Conservation (phyloP, 768 basidiomycete genomes). For the Pisolithus albus region DNA sequence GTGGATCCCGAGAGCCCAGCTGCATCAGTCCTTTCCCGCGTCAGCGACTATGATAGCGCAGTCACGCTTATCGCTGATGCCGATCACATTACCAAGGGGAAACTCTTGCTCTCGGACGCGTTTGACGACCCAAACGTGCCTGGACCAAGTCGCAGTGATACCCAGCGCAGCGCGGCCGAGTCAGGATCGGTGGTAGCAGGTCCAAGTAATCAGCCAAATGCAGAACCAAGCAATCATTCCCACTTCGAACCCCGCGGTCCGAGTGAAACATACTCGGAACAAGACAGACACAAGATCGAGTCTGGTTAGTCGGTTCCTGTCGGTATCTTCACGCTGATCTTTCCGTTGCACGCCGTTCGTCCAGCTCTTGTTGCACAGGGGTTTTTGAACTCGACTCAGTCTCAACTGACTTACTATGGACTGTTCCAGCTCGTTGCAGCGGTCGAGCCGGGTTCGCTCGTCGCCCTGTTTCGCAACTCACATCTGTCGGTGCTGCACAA, state of each 20-base stretch:
- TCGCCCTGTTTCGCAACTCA: constrained; percentile 87
- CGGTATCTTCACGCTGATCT: neutral
- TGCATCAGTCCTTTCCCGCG: constrained; percentile 42
- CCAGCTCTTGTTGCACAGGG: constrained; percentile 60
- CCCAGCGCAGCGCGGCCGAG: constrained; percentile 8
- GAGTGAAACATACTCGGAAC: constrained; percentile 36
- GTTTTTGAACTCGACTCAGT: constrained; percentile 65
- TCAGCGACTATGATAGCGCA: constrained; percentile 67
- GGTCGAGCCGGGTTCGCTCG: constrained; percentile 47
- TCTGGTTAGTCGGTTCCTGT: constrained; percentile 48
- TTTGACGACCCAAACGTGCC: constrained; percentile 10
- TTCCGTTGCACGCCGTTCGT: neutral
- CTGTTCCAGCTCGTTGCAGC: constrained; percentile 66
- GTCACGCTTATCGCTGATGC: constrained; percentile 73
- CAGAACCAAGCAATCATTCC: neutral
- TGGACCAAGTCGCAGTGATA: constrained; percentile 9
- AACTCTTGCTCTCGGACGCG: constrained; percentile 43
- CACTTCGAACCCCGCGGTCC: constrained; percentile 4
- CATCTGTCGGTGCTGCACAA: constrained; percentile 87
- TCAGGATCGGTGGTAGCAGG: constrained; percentile 5
- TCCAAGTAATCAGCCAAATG: constrained; percentile 1
- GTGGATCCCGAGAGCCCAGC: constrained; percentile 45
- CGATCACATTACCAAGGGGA: constrained; percentile 62
- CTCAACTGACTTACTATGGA: constrained; percentile 85
- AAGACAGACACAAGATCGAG: constrained; percentile 57